Evolutionary conservation across 2,329 filamentous ascomycete species (phyloP).

Genomic region (Ophiocordyceps camponoti-floridani): DNA sequence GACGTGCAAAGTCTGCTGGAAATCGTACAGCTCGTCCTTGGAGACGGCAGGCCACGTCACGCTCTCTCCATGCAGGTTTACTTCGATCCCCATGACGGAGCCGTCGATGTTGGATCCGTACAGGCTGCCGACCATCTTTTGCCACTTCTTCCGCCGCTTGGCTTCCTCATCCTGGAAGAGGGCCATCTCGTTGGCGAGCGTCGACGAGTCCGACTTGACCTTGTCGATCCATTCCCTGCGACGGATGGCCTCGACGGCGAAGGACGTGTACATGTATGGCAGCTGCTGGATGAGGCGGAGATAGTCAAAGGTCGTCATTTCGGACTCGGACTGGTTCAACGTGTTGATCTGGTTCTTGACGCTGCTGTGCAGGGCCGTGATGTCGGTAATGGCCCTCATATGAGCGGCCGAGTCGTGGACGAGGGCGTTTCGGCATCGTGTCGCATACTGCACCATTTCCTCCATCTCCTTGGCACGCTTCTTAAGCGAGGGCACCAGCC

Average conservation of each 20-base stretch:
- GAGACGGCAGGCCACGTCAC: constrained; percentile 63
- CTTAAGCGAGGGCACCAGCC: constrained; percentile 38
- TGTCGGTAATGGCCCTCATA: constrained; percentile 66
- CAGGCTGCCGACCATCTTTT: constrained; percentile 64
- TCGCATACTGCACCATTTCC: constrained; percentile 37
- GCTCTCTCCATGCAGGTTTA: constrained; percentile 67
- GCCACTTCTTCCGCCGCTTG: constrained; percentile 76
- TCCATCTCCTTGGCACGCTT: constrained; percentile 42
- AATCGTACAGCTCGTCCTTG: constrained; percentile 59
- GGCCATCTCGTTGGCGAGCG: constrained; percentile 82
- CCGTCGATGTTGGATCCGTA: constrained; percentile 51
- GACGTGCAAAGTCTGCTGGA: constrained; percentile 46
- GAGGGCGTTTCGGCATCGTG: constrained; percentile 49
- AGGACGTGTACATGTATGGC: constrained; percentile 77
- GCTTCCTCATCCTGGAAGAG: constrained; percentile 84
- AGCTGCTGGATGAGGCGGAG: constrained; percentile 66
- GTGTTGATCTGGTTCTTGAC: constrained; percentile 56
- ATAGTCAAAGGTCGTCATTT: constrained; percentile 63
- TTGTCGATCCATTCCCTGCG: constrained; percentile 86
- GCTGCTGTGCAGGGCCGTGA: constrained; percentile 57
- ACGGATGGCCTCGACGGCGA: constrained; percentile 69
- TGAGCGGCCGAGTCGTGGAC: constrained; percentile 48
- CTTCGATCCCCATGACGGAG: constrained; percentile 59
- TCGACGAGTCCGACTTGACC: constrained; percentile 71
- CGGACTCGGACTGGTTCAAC: constrained; percentile 56